A percentile compares a stretch with the other conserved stretches of the same genome.
These are phyloP conservation scores for Musa balbisiana DNA, from an alignment of 202 grass and related monocot genomes.

Conservation along the genomic window DNA sequence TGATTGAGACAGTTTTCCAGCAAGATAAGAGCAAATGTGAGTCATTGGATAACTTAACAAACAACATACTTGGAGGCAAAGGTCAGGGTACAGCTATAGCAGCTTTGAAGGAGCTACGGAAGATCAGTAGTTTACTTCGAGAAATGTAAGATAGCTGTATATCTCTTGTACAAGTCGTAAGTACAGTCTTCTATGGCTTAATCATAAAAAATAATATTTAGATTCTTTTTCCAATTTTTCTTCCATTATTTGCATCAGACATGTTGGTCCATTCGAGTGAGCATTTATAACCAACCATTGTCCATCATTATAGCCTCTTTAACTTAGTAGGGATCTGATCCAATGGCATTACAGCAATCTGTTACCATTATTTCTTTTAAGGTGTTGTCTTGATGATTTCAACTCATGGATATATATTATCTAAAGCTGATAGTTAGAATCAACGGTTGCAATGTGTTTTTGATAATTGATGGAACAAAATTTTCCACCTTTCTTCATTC, in stretches of 20 bases:
- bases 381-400: not conserved
- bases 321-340: not conserved
- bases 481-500: too few relatives aligned
- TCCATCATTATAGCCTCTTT: not conserved
- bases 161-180: not conserved
- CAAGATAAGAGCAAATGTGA: constrained; percentile 53
- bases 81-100: constrained; percentile 64
- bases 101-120: constrained; percentile 85
- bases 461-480: too few relatives aligned
- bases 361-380: not conserved
- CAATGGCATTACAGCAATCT: not conserved
- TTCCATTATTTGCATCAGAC: not conserved
- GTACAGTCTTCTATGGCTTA: constrained; percentile 7
- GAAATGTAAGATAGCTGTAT: constrained; percentile 51
- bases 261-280: not conserved
- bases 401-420: too few relatives aligned
- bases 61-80: constrained; percentile 69
- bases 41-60: constrained; percentile 50
- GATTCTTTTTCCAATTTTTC: too few relatives aligned
- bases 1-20: constrained; percentile 90
- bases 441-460: too few relatives aligned
- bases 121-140: constrained; percentile 80
- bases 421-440: too few relatives aligned
- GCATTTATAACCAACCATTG: not conserved
- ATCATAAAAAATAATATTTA: not conserved